Evolutionary conservation across 2,329 filamentous ascomycete species (phyloP).

Genomic region (Colletotrichum noveboracense): DNA sequence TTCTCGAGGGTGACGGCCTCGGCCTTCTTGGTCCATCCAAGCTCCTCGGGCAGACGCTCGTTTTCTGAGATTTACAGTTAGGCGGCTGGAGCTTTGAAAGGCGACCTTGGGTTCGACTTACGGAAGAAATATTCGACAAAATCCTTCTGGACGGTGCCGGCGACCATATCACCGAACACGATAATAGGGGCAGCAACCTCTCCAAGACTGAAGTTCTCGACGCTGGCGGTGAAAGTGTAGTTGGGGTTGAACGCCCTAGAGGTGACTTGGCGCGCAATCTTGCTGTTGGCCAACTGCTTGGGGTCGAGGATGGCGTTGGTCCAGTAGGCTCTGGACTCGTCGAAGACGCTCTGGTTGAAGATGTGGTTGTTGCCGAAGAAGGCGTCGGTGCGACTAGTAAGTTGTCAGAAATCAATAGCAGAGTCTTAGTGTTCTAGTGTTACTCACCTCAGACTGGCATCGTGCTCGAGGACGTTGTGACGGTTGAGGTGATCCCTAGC

Average conservation of each 20-base stretch:
- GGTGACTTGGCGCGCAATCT: slow-evolving; percentile 46
- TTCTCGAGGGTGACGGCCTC: not conserved
- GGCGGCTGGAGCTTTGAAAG: not conserved
- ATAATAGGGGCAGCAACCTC: slow-evolving; percentile 56
- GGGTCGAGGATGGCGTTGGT: slow-evolving; percentile 42
- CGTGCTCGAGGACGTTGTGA: slow-evolving; percentile 55
- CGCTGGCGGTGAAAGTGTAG: slow-evolving; percentile 48
- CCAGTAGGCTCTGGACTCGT: slow-evolving; percentile 50
- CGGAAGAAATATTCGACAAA: slow-evolving; percentile 52
- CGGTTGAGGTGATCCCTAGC: slow-evolving; percentile 43
- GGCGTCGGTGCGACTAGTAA: slow-evolving; percentile 48
- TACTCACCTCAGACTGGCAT: slow-evolving; percentile 47
- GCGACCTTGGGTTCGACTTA: slow-evolving; percentile 27
- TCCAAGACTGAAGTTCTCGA: slow-evolving; percentile 52
- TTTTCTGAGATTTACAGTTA: not conserved
- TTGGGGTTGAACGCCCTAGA: slow-evolving; percentile 52
- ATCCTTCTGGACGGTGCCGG: slow-evolving; percentile 41
- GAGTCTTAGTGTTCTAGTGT: no score
- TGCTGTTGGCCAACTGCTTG: slow-evolving; percentile 49
- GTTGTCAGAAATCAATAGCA: not conserved
- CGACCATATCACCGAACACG: slow-evolving; percentile 48
- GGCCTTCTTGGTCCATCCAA: slow-evolving; percentile 8
- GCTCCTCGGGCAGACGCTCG: slow-evolving; percentile 12
- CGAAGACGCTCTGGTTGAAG: slow-evolving; percentile 59
- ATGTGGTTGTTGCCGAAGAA: slow-evolving; percentile 55